Base-by-base conservation (phyloP, 202 grass and related monocot genomes). In the Setaria viridis region DNA sequence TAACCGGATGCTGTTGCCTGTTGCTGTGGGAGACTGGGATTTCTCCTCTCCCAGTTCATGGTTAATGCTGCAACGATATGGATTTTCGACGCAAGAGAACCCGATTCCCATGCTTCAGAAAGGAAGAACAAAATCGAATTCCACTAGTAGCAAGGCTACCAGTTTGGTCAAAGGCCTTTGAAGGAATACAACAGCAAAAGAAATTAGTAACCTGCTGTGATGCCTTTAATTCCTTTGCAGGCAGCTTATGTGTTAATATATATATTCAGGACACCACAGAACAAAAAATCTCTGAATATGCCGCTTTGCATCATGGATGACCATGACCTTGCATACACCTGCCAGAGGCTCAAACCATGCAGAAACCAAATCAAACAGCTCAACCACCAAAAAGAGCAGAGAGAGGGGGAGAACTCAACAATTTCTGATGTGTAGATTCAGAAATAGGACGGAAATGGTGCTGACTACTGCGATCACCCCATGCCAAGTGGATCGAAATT, bases 401-500 rank as follows among this genome's bases (percentile, higher is more conserved):
- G 8, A 43, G 4, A 47, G 25, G 19, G 53, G 9, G 0, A 7
- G 7, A 5, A 47, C 7, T n/a, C 16, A 32, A 42, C 7, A 48
- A 12, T n/a, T 25, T 54, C 46, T 64, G 65, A 13, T 9, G 13
- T 49, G 2, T 4, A n/a, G 5, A 71, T 73, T 55, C 3, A n/a
- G 7, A 77, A 81, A 15, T 45, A 5, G 11, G 25, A 62, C 19
- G 17, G 62, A 42, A 42, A 53, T 30, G 42, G 34, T 59, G 58
- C 48, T 21, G 12, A 14, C n/a, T 62, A 32, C 15, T 35, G 25
- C 43, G 7, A 79, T 72, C n/a, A 46, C 59, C 55, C 45, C 34
- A 42, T 83, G 46, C 73, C 70, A 56, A n/a, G 10, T 37, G 46
- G 47, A 51, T 73, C 35, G 11, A 55, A 56, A 55, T 63, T 72